These are phyloP conservation scores for Fusarium citri DNA, from an alignment of 2,329 filamentous ascomycete genomes.

Conservation along the genomic window DNA sequence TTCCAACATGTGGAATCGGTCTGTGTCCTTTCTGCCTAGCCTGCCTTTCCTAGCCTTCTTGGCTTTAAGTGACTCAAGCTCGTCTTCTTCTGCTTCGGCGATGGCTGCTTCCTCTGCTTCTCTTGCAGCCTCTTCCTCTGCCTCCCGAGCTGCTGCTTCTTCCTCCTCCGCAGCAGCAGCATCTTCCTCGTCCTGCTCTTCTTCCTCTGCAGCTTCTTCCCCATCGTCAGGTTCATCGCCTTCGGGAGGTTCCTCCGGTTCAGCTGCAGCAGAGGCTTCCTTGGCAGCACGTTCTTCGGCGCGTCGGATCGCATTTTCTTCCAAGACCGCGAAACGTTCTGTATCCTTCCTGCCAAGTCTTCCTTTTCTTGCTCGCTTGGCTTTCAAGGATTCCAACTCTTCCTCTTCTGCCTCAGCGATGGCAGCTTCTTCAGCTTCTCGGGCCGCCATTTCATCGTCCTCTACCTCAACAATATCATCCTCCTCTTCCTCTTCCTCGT, in stretches of 20 bases:
- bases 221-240: conserved; percentile 44
- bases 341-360: conserved; percentile 42
- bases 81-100: conserved; percentile 51
- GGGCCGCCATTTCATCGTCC: conserved; percentile 11
- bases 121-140: conserved; percentile 10
- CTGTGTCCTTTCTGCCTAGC: conserved; percentile 40
- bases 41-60: conserved; percentile 52
- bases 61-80: conserved; percentile 55
- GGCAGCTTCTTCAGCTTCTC: conserved; percentile 45
- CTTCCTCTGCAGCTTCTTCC: conserved; percentile 26
- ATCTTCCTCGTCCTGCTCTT: background rate
- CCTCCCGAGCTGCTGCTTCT: conserved; percentile 14
- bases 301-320: conserved; percentile 27
- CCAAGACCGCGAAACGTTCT: conserved; percentile 26
- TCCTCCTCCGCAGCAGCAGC: conserved; percentile 19
- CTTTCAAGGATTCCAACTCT: conserved; percentile 55
- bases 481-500: conserved; percentile 23
- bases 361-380: conserved; percentile 52
- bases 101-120: conserved; percentile 45
- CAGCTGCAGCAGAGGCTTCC: conserved; percentile 33
- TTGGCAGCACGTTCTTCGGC: conserved; percentile 42
- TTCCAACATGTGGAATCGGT: conserved; percentile 26
- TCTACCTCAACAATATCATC: background rate
- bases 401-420: conserved; percentile 49
- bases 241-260: conserved; percentile 10